These are phyloP conservation scores for Helianthus tuberosus DNA, from an alignment of 129 eudicot species.

Conservation along the genomic window DNA sequence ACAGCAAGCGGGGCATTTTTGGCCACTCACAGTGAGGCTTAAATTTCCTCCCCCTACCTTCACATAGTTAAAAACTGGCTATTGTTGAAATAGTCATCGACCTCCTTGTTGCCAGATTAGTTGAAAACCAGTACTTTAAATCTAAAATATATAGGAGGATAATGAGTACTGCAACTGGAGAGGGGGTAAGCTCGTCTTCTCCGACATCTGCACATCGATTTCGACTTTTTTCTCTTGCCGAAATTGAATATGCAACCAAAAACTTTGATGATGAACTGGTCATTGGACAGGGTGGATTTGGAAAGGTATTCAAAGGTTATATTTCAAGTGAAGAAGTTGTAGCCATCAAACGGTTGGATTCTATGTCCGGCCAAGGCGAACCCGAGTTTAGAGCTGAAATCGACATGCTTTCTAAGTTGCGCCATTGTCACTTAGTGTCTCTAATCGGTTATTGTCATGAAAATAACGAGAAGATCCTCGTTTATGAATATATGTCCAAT, in stretches of 20 bases:
- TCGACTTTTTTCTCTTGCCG: conserved; percentile 31
- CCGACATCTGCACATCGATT: too few relatives aligned
- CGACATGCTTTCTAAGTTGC: conserved; percentile 10
- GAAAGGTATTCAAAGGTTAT: conserved; percentile 24
- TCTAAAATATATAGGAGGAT: too few relatives aligned
- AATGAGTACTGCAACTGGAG: too few relatives aligned
- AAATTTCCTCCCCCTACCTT: too few relatives aligned
- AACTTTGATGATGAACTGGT: conserved; percentile 25
- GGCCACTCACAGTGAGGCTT: too few relatives aligned
- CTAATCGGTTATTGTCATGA: conserved; percentile 20
- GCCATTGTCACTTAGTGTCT: conserved; percentile 16
- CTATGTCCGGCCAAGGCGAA: conserved; percentile 8
- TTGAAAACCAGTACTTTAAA: too few relatives aligned
- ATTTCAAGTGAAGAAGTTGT: conserved; percentile 7
- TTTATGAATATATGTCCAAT: conserved; percentile 20
- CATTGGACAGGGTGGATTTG: conserved; percentile 41
- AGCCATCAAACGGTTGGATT: conserved; percentile 25
- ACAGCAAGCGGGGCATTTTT: too few relatives aligned
- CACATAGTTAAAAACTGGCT: too few relatives aligned
- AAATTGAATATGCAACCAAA: conserved; percentile 36
- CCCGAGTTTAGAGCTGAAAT: conserved; percentile 14
- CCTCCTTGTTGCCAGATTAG: too few relatives aligned
- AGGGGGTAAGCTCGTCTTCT: too few relatives aligned
- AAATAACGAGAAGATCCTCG: neutral
- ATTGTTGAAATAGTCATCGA: too few relatives aligned